Conservation (phyloP, 306 rosid species). For the Malus sylvestris region DNA sequence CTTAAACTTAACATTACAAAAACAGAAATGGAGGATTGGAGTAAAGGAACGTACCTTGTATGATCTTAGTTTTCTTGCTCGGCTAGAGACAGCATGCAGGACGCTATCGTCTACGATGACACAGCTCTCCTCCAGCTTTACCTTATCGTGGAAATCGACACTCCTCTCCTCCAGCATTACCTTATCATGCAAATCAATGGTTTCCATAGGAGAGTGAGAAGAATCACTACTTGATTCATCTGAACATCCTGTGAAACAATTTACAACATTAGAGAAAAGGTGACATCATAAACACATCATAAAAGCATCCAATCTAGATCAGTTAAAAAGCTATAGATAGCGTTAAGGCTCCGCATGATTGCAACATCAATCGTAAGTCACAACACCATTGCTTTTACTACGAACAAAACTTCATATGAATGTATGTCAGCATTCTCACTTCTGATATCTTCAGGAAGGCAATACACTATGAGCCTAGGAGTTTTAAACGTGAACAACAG, state of each 20-base stretch:
- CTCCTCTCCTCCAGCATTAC: constrained; percentile 24
- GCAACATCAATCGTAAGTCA: not conserved
- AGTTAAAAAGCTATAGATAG: not conserved
- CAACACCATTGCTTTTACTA: not conserved
- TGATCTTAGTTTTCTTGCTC: constrained; percentile 63
- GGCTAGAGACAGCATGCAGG: constrained; percentile 45
- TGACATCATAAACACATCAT: not conserved
- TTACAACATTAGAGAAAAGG: constrained; percentile 1
- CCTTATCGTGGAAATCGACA: constrained; percentile 17
- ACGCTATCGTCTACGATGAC: constrained; percentile 41
- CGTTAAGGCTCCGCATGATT: not conserved
- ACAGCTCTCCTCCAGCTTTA: constrained; percentile 39
- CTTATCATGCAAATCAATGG: constrained; percentile 50
- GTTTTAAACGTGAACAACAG: not conserved
- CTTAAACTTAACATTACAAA: not conserved
- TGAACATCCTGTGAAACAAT: constrained; percentile 26
- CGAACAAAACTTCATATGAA: not conserved
- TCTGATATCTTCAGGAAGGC: not conserved
- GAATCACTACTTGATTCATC: constrained; percentile 24
- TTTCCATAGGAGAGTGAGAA: constrained; percentile 31
- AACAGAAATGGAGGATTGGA: not conserved
- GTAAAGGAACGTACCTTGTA: constrained; percentile 51
- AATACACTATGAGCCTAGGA: not conserved
- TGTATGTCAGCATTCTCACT: no score
- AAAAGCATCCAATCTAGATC: not conserved